Percentiles rank a stretch among this genome's conserved stretches.
Conservation (phyloP, 768 basidiomycete genomes). For the Lactifluus pinguis region DNA sequence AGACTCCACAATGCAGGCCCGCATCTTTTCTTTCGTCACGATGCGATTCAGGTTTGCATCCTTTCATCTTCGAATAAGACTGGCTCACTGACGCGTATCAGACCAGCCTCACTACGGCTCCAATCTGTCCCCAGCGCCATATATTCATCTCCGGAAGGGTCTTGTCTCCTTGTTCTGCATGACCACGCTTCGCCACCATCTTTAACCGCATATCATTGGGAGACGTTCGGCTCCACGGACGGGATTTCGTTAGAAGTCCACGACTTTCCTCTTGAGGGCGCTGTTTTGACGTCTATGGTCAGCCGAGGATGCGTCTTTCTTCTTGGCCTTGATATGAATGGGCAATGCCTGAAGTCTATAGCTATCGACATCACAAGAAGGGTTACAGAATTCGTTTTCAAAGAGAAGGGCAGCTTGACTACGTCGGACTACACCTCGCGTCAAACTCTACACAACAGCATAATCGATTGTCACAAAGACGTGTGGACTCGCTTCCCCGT, state of each 20-base stretch:
- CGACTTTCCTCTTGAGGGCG: constrained; percentile 18
- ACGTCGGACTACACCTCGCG: too few species aligned
- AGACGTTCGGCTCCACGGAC: too few species aligned
- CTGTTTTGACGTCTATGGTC: constrained; percentile 39
- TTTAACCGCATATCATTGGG: too few species aligned
- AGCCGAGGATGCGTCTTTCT: too few species aligned
- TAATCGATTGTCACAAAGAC: too few species aligned
- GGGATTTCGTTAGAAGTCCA: constrained; percentile 33
- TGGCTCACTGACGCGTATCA: constrained; percentile 17
- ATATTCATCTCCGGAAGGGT: constrained; percentile 44
- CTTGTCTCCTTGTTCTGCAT: constrained; percentile 38
- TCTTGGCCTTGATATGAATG: constrained; percentile 30
- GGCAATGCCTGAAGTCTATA: constrained; percentile 33
- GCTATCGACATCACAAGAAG: constrained; percentile 46
- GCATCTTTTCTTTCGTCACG: constrained; percentile 46
- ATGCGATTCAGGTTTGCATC: constrained; percentile 41
- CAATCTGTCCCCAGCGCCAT: constrained; percentile 27
- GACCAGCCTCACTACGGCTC: constrained; percentile 38
- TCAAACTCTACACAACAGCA: too few species aligned
- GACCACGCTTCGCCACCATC: not conserved
- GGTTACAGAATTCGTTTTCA: constrained; percentile 47
- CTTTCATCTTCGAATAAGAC: not conserved
- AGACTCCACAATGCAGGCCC: constrained; percentile 33
- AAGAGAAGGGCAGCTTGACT: too few species aligned
- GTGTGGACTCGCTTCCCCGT: too few species aligned